Conservation (phyloP, 139 green algal species). For the Closterium sp. region DNA sequence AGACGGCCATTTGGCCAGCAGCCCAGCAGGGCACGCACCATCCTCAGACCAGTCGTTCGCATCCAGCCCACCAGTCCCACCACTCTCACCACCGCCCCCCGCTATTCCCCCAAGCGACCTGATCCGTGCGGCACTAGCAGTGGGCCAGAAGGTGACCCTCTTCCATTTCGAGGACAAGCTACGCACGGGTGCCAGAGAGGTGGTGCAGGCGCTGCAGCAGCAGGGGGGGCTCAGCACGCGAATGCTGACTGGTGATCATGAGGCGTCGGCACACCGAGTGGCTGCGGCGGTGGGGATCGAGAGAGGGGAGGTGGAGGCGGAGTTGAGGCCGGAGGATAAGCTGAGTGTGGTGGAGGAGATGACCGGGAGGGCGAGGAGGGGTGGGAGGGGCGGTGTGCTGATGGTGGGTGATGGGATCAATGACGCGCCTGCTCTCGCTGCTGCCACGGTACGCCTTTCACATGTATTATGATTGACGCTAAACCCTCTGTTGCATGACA, state of each 20-base stretch:
- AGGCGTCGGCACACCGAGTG: conserved; percentile 10
- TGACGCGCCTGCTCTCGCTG: conserved; percentile 54
- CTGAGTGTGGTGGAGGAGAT: not conserved
- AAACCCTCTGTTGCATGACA: too few relatives aligned
- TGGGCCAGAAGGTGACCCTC: conserved; percentile 39
- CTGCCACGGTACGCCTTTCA: conserved; percentile 28
- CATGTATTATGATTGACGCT: too few relatives aligned
- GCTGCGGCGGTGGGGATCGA: conserved; percentile 25
- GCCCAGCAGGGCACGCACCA: not conserved
- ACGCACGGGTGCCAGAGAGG: not conserved
- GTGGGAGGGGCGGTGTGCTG: conserved; percentile 40
- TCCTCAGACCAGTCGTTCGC: not conserved
- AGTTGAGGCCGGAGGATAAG: conserved; percentile 53
- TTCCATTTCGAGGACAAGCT: conserved; percentile 51
- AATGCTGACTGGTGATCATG: conserved; percentile 51
- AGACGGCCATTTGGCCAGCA: not conserved
- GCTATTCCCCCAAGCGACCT: not conserved
- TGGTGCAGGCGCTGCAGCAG: conserved; percentile 13
- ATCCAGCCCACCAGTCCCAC: not conserved
- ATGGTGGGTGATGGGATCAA: conserved; percentile 60
- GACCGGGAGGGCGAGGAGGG: conserved; percentile 2
- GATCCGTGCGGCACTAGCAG: conserved; percentile 16
- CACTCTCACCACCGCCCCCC: not conserved
- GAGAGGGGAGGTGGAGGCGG: conserved; percentile 15
- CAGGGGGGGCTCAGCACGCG: not conserved